Base-by-base conservation (phyloP, 495 filamentous ascomycete species). In the Neurospora pannonica region DNA sequence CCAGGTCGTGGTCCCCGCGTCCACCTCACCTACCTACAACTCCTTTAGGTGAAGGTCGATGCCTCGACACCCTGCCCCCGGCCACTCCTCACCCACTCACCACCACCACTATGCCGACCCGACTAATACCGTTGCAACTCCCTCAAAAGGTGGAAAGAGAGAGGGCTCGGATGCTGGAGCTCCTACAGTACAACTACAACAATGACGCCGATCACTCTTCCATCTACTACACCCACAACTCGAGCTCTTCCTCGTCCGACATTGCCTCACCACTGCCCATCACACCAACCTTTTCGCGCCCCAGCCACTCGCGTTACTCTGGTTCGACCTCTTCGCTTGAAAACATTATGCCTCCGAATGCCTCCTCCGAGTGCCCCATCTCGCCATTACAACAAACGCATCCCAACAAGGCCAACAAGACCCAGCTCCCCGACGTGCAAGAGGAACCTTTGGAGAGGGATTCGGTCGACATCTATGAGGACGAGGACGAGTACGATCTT, bases 251-350 rank as follows among this genome's bases (percentile, higher is more conserved):
- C 42, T 85, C 86, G 37, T 91, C 90, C 11, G 89, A 89, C 74
- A 76, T 86, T 62, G 77, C 89, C 40, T 88, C 89, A 36, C 89
- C 89, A 19, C 89, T 89, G 38, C 90, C 90, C 19, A 82, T 88
- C 54, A 89, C 89, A 39, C 88, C 90, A 38, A 89, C 87, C 28
- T 91, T 90, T 75, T 89, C 88, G 43, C 78, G 82, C 74, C 87
- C 86, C 71, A 85, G 85, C 36, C 88, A 90, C 77, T 78, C 85
- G 42, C 83, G 89, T 77, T 90, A 84, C 75, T 86, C 90, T 3
- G 86, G 83, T 70, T 88, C 87, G 2, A 80, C 82, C 28, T 87
- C 87, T 0, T 88, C 86, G 3, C 82, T 88, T 70, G 86, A 87
- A 70, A 79, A 85, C 13, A 73, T 82, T 1, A 76, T 80, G 38